These are phyloP conservation scores for Pseudogymnoascus sp. DNA, from an alignment of 2,329 filamentous ascomycete genomes.

Conservation along the genomic window DNA sequence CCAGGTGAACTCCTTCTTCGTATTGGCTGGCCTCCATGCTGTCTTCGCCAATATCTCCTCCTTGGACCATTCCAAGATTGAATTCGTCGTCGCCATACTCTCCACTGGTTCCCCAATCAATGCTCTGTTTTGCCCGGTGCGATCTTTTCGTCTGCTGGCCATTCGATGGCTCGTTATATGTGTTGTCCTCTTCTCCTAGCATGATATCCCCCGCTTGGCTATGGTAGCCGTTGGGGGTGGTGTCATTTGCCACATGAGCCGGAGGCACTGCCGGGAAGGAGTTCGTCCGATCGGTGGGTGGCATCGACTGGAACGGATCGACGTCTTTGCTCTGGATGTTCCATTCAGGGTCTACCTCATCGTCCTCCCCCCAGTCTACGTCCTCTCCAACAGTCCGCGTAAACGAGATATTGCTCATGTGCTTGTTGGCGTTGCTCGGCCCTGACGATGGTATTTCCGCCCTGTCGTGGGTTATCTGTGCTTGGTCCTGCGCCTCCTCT, in stretches of 20 bases:
- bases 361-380: constrained; percentile 53
- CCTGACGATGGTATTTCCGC: constrained; percentile 23
- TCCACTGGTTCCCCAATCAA: constrained; percentile 12
- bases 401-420: constrained; percentile 57
- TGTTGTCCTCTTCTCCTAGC: background rate
- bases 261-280: constrained; percentile 56
- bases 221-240: constrained; percentile 37
- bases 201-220: constrained; percentile 51
- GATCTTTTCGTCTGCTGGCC: background rate
- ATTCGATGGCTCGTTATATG: background rate
- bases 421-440: constrained; percentile 40
- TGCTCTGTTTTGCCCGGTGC: background rate
- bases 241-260: constrained; percentile 29
- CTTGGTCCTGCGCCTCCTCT: constrained; percentile 13
- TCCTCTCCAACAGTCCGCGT: constrained; percentile 58
- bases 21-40: constrained; percentile 45
- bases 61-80: constrained; percentile 11
- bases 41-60: constrained; percentile 29
- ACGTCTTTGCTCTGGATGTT: constrained; percentile 45
- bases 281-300: constrained; percentile 52
- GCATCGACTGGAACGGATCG: constrained; percentile 56
- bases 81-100: constrained; percentile 1
- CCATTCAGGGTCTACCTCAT: constrained; percentile 49
- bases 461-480: constrained; percentile 12
- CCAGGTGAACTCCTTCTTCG: constrained; percentile 64